Base-by-base conservation (phyloP, 2,329 filamentous ascomycete species). In the Ascochyta viciae-villosae region DNA sequence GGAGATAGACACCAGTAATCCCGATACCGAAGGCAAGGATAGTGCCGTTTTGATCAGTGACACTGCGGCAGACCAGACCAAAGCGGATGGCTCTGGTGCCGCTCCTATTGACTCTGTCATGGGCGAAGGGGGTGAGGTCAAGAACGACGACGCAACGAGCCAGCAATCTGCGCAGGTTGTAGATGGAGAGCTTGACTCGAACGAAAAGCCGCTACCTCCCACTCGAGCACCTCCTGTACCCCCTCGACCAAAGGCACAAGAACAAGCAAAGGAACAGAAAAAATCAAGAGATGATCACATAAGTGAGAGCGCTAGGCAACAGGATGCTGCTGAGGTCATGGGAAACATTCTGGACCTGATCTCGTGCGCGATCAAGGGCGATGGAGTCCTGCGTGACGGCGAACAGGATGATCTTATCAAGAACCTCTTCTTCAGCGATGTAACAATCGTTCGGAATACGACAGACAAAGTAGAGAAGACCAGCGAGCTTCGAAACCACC, bases 301-400 rank as follows among this genome's bases (percentile, higher is more conserved):
- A 5, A 81, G 87, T 64, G 80, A 84, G 38, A 84, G 83, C 16
- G 84, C 91, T 31, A 70, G 70, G 45, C 95, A 99, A 71, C 93
- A 99, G 77, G 95, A 99, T 76, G 94, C 97, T 4, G 92, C 92
- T 12, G 95, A 99, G 76, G 94, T 97, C 41, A 93, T 97, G 79
- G 92, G 92, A 55, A 95, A 94, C 67, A 90, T 96, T 24, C 86
- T 97, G 55, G 92, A 94, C 70, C 89, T 95, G 46, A 81, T 97
- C n/a, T 90, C 95, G 68, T 92, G 91, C 48, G 93, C 94, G 2
- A 93, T 98, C 69, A 87, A 84, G 54, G 85, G 91, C 6, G 83
- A 83, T n/a, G 84, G 83, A 3, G 79, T 85, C 31, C 86, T 91
- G 54, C 77, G 82, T 6, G 84, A 87, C 40, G 89, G 89, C 3